Evolutionary conservation across 2,329 filamentous ascomycete species (phyloP).

Genomic region (Colletotrichum paranaense): DNA sequence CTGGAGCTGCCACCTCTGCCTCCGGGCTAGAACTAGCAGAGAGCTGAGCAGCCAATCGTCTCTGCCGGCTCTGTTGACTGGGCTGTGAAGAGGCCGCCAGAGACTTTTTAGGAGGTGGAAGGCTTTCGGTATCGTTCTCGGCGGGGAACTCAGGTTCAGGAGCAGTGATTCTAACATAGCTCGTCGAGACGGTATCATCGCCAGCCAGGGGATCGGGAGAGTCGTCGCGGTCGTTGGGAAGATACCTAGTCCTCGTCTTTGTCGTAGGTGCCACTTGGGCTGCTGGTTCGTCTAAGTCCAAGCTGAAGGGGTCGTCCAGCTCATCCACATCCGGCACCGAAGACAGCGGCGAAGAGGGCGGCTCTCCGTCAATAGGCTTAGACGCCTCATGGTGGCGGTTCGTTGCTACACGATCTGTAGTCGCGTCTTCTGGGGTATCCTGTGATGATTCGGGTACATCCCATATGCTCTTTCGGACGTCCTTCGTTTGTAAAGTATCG

Average conservation of each 20-base stretch:
- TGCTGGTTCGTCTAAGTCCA: not conserved
- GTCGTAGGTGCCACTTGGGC: not conserved
- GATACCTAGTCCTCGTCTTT: not conserved
- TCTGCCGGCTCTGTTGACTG: not conserved
- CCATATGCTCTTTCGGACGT: slow-evolving; percentile 45
- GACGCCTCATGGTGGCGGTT: not conserved
- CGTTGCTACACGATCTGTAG: not conserved
- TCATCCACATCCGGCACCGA: slow-evolving; percentile 45
- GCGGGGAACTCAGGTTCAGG: slow-evolving; percentile 42
- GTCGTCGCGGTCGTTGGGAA: not conserved
- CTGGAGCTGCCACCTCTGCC: not conserved
- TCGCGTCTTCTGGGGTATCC: not conserved
- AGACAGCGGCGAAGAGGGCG: slow-evolving; percentile 49
- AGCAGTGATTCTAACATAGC: slow-evolving; percentile 50
- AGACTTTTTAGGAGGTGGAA: not conserved
- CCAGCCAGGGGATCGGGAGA: slow-evolving; percentile 33
- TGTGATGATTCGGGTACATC: slow-evolving; percentile 48
- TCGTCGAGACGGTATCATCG: slow-evolving; percentile 50
- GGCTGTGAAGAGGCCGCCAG: not conserved
- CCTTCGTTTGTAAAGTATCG: slow-evolving; percentile 19
- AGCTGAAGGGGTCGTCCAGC: slow-evolving; percentile 36
- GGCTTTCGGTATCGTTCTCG: slow-evolving; percentile 17
- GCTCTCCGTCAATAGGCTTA: slow-evolving; percentile 21
- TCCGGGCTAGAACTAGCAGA: not conserved
- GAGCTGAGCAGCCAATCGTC: not conserved